A percentile compares a stretch with the other conserved stretches of the same genome.
phyloP scores from a whole-genome alignment of 139 green algal genomes.

The Chlorella sp. region DNA sequence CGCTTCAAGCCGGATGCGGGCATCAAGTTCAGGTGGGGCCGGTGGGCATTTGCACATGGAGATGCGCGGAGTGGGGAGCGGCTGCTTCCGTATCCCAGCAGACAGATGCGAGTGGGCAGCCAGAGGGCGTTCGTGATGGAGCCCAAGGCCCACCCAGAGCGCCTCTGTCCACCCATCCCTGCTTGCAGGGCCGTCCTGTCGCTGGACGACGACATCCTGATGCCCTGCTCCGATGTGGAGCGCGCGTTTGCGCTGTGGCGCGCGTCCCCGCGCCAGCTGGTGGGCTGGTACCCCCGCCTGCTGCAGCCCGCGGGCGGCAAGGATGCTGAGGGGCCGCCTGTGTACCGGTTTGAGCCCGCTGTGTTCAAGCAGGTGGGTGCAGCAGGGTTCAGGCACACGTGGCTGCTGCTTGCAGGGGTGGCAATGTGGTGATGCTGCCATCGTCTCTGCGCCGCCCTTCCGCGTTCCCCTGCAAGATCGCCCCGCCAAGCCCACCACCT shows the following conservation, averaged over 20 bases:
- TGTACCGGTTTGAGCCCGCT: neutral
- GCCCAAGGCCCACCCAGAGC: no score
- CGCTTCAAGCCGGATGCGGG: conserved; percentile 54
- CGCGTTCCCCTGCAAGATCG: neutral
- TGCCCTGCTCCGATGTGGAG: conserved; percentile 58
- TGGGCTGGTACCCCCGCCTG: conserved; percentile 55
- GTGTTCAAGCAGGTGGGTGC: conserved; percentile 8
- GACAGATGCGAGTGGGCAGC: no score
- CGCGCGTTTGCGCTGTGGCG: conserved; percentile 44
- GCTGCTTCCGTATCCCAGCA: no score
- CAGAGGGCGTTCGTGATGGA: no score
- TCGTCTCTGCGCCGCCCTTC: no score
- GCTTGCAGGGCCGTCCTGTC: conserved; percentile 46
- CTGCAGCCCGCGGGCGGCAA: neutral
- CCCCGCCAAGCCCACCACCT: no score
- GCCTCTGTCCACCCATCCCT: neutral
- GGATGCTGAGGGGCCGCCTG: neutral
- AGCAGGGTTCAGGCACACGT: neutral
- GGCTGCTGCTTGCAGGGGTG: neutral
- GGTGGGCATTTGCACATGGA: no score
- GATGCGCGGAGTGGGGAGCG: no score
- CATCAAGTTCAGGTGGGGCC: conserved; percentile 32
- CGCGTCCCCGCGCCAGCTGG: conserved; percentile 17
- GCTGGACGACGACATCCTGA: conserved; percentile 58
- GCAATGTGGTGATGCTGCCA: no score